These are phyloP conservation scores for Naumovozyma castellii DNA, from an alignment of 805 yeast genomes.

Conservation along the genomic window DNA sequence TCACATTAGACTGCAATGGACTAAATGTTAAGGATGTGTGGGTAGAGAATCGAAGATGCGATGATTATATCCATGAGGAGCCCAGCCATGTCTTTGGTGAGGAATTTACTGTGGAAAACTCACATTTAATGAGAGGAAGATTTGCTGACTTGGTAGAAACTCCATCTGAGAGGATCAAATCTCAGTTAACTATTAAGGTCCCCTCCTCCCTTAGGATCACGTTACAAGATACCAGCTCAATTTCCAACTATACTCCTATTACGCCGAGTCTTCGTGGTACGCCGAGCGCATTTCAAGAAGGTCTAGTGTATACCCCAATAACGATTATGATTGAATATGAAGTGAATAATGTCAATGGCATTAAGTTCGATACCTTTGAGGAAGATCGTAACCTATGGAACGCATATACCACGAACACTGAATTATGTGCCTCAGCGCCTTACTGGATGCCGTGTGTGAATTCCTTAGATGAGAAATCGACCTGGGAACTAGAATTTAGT, in stretches of 20 bases:
- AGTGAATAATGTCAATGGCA: conserved; percentile 59
- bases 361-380: conserved; percentile 49
- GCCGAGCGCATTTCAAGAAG: conserved; percentile 28
- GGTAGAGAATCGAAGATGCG: conserved; percentile 48
- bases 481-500: conserved; percentile 87
- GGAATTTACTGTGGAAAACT: conserved; percentile 24
- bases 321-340: conserved; percentile 60
- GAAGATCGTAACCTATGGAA: conserved; percentile 52
- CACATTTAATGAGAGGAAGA: conserved; percentile 26
- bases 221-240: conserved; percentile 41
- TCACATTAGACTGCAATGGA: conserved; percentile 76
- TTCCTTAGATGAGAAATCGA: conserved; percentile 73
- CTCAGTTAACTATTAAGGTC: conserved; percentile 25
- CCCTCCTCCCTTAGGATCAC: conserved; percentile 42
- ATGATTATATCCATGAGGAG: conserved; percentile 27
- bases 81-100: conserved; percentile 13
- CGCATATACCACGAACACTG: conserved; percentile 75
- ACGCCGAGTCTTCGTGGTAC: conserved; percentile 35
- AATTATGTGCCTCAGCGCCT: conserved; percentile 71
- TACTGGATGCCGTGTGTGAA: conserved; percentile 98
- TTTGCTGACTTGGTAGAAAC: conserved; percentile 23
- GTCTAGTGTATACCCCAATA: conserved; percentile 60
- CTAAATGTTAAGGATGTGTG: conserved; percentile 52
- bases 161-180: conserved; percentile 23
- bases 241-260: conserved; percentile 32